phyloP scores from a whole-genome alignment of 2,329 filamentous ascomycete genomes.

The Aspergillus spinulosporus region DNA sequence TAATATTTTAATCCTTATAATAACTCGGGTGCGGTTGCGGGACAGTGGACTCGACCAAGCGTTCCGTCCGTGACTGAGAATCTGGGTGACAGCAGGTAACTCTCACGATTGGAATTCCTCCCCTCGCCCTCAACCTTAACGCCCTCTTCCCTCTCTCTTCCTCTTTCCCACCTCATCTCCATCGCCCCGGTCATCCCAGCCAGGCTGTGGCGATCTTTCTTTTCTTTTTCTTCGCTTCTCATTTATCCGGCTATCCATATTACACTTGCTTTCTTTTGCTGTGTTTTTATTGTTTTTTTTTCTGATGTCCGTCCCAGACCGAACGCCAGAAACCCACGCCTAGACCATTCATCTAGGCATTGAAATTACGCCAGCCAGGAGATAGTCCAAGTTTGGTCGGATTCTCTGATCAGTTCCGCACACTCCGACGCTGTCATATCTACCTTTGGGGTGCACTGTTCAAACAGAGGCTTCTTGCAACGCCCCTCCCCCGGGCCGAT shows the following conservation, averaged over 20 bases:
- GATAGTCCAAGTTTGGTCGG: constrained; percentile 22
- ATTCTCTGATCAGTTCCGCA: constrained; percentile 5
- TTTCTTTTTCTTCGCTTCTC: constrained; percentile 19
- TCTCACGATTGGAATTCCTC: background rate
- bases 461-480: constrained; percentile 17
- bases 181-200: constrained; percentile 8
- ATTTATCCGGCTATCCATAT: constrained; percentile 16
- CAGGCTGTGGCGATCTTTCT: constrained; percentile 22
- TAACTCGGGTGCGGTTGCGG: background rate
- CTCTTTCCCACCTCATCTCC: constrained; percentile 15
- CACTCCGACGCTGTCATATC: constrained; percentile 11
- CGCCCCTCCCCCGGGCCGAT: constrained; percentile 9
- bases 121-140: constrained; percentile 13
- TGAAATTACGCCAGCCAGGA: constrained; percentile 24
- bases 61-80: background rate
- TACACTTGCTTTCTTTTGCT: constrained; percentile 9
- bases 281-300: constrained; percentile 14
- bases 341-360: constrained; percentile 16
- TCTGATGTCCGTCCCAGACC: constrained; percentile 16
- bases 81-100: background rate
- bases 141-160: constrained; percentile 15
- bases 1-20: too few species aligned
- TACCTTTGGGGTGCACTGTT: constrained; percentile 16
- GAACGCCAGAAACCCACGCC: constrained; percentile 15
- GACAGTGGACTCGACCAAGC: too few species aligned